Base-by-base conservation (phyloP, 768 basidiomycete species). In the Leccinum obscurum region DNA sequence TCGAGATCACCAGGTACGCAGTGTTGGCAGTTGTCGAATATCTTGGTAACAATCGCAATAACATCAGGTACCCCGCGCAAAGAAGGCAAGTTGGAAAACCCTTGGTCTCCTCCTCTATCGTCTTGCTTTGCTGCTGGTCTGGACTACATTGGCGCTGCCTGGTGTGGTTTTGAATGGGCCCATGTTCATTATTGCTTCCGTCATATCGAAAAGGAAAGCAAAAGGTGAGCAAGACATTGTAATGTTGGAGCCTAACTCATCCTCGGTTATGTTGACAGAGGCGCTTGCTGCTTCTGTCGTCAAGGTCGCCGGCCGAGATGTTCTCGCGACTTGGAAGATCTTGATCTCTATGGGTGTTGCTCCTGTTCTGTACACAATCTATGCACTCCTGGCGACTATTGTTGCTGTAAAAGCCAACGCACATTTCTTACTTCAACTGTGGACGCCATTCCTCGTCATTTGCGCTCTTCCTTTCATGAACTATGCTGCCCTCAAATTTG, bases 321-420 rank as follows among this genome's bases (percentile, higher is more conserved):
- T 98, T n/a, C 79, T 98, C 17, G 95, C 93, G 1, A 95, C 95
- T 5, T 98, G 96, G 96, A 98, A 98, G 73, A 87, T 98, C 35
- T 82, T 98, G 32, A 93, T 98, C 57, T 95, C 93, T 3, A 78
- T 98, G 57, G 96, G 88, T n/a, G 80, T 92, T 44, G 89, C 93
- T 5, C 96, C 96, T 10, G 78, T 95, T 6, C 76, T 98, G 39
- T 98, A 96, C 77, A 72, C 83, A 4, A 75, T 91, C 66, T 98
- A 97, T 74, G 92, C 93, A 30, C 75, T 89, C 68, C 71, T 94
- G 30, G 92, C 93, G 17, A 89, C 89, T 17, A 62, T 86, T 22
- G 74, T 94, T 55, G 89, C 89, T 1, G 81, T 87, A 67, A 85
- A 84, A 66, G 85, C 88, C 39, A 80, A 84, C 24, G 81, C 83